phyloP scores from a whole-genome alignment of 192 early-diverging fungal genomes.

The Spizellomyces punctatus region DNA sequence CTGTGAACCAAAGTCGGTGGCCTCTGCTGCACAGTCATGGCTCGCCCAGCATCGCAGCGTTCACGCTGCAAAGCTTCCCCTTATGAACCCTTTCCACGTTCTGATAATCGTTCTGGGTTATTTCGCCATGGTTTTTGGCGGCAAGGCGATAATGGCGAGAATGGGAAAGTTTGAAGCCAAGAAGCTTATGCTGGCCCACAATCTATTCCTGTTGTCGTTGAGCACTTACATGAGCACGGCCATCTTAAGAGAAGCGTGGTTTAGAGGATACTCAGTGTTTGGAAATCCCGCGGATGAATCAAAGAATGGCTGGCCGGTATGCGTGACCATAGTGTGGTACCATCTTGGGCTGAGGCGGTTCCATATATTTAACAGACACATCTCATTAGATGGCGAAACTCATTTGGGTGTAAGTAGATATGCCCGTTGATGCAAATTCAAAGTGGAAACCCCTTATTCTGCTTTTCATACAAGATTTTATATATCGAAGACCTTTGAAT shows the following conservation, averaged over 20 bases:
- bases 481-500: constrained; percentile 65
- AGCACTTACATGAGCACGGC: constrained; percentile 60
- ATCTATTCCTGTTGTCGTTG: constrained; percentile 56
- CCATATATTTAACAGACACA: not conserved
- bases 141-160: constrained; percentile 53
- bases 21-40: constrained; percentile 10
- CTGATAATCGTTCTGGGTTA: constrained; percentile 51
- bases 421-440: not conserved
- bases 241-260: constrained; percentile 51
- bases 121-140: constrained; percentile 48
- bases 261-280: constrained; percentile 49
- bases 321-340: not conserved
- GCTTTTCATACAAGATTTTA: constrained; percentile 43
- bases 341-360: not conserved
- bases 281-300: constrained; percentile 55
- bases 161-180: constrained; percentile 52
- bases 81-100: constrained; percentile 70
- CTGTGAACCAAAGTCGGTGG: too few species aligned
- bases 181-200: constrained; percentile 55
- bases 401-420: constrained; percentile 48
- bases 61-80: constrained; percentile 44
- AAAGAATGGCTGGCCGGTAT: constrained; percentile 39
- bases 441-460: not conserved
- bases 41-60: constrained; percentile 9
- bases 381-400: constrained; percentile 59